Evolutionary conservation across 1,139 yeast species (phyloP), one percentile per base, ranked within the genome.

Genomic region (Groenewaldozyma sp.): DNA sequence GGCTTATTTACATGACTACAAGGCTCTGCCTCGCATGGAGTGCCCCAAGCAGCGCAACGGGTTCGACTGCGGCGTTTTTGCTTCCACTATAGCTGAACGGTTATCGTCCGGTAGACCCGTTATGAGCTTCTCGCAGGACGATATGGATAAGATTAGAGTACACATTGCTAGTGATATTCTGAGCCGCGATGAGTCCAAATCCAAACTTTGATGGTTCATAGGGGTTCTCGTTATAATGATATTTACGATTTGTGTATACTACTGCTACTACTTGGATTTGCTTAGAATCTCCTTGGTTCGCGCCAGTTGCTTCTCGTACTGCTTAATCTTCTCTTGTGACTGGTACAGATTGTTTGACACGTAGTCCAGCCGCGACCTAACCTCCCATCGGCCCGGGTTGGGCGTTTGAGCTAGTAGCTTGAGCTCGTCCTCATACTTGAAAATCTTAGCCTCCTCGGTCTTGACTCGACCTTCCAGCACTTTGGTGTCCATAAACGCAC

Each of bases 51-150:
- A 93, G 58, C 67, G 71, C 24, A 93, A 93, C 56, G 96, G 96
- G 0, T 83, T 60, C 49, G 99, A 93, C 58, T 93, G 99, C 63
- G 99, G 99, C 1, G 94, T 91, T 1, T 91, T 88, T 55, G 75
- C 94, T 6, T 82, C 96, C 59, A 74, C 86, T 41, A 81, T 82
- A 44, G 84, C 86, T 1, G 73, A 76, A 39, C 78, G 71, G 37
- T 53, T 83, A 34, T 66, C 53, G 10, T 44, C 54, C 6, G 84
- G 14, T 58, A 74, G 40, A 63, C 56, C 60, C 27, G 64, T 66
- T 0, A 62, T 83, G 35, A 57, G 60, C 3, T 91, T 78, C 54
- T 59, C 73, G 16, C 93, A 82, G 51, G 63, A 66, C 5, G 95
- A 87, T 54, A 87, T 91, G 78, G 68, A 68, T 13, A 56, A 61